Evolutionary conservation across 2,329 filamentous ascomycete genomes (phyloP).

Genomic region (Fusarium sarcochroum): DNA sequence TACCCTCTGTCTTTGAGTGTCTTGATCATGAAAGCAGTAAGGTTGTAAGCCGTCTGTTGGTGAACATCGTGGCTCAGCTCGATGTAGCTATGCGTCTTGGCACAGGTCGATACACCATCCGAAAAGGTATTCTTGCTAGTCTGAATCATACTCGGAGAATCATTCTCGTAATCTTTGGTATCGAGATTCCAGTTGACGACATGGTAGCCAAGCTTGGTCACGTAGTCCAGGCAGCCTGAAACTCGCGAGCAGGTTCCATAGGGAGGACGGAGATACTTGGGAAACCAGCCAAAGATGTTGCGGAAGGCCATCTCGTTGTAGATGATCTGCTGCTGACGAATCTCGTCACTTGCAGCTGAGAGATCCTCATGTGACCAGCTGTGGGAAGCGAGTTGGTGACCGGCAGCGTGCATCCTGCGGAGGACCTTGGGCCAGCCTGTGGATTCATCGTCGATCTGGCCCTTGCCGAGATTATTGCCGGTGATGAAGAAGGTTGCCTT

Average conservation of each 20-base stretch:
- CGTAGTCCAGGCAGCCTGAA: conserved; percentile 55
- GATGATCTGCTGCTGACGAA: conserved; percentile 56
- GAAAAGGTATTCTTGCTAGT: conserved; percentile 57
- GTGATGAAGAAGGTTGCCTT: conserved; percentile 60
- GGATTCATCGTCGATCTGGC: conserved; percentile 55
- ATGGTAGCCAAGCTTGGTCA: conserved; percentile 65
- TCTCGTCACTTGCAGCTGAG: conserved; percentile 48
- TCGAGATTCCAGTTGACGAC: conserved; percentile 70
- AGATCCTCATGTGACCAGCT: conserved; percentile 62
- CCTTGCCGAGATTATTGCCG: conserved; percentile 57
- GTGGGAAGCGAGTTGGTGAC: conserved; percentile 62
- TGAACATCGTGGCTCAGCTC: conserved; percentile 67
- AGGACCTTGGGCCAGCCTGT: conserved; percentile 55
- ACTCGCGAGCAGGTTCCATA: conserved; percentile 57
- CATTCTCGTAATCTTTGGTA: conserved; percentile 71
- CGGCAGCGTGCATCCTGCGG: conserved; percentile 55
- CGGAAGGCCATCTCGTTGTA: conserved; percentile 61
- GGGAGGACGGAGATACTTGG: conserved; percentile 60
- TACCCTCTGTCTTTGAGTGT: conserved; percentile 59
- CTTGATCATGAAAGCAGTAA: conserved; percentile 60
- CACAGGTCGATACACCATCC: conserved; percentile 52
- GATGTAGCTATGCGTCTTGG: conserved; percentile 57
- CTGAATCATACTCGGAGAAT: conserved; percentile 63
- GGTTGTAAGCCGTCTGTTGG: conserved; percentile 59
- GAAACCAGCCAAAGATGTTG: conserved; percentile 57